Percentiles rank a stretch among this genome's conserved stretches.
Conservation (phyloP, 164 flowering plant genomes). For the Taxillus chinensis region DNA sequence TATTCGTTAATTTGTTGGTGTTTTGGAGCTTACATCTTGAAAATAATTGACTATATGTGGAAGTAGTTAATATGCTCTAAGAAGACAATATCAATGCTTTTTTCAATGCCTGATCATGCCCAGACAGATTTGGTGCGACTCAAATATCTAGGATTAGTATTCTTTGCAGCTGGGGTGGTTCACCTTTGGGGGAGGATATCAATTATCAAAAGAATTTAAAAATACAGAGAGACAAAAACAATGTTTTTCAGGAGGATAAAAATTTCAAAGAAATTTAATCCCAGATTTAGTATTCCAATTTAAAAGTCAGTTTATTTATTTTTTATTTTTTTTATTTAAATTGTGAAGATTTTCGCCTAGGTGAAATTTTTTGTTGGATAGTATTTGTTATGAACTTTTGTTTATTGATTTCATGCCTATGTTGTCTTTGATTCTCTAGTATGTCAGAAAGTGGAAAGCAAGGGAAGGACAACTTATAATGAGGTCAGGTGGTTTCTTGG, state of each 20-base stretch:
- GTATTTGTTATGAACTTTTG: not conserved
- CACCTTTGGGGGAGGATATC: not conserved
- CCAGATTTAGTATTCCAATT: no score
- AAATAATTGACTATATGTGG: not conserved
- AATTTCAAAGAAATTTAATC: not conserved
- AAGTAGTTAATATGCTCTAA: no score
- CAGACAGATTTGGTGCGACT: no score
- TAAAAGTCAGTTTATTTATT: no score
- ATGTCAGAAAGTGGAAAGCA: slow-evolving; percentile 82
- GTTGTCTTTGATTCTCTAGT: slow-evolving; percentile 29
- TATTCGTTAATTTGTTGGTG: not conserved
- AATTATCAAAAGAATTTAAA: no score
- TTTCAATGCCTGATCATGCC: no score
- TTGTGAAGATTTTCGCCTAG: not conserved
- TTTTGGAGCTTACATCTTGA: not conserved
- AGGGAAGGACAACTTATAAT: slow-evolving; percentile 79
- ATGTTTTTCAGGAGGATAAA: no score
- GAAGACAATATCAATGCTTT: no score
- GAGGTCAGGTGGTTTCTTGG: slow-evolving; percentile 43
- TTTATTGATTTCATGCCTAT: slow-evolving; percentile 11
- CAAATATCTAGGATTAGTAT: not conserved
- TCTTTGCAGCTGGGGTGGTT: not conserved
- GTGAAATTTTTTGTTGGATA: not conserved
- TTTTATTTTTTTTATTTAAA: no score
- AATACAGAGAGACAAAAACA: no score